These are phyloP conservation scores for Paradendryphiella salina DNA, from an alignment of 2,329 filamentous ascomycete species.

Conservation along the genomic window DNA sequence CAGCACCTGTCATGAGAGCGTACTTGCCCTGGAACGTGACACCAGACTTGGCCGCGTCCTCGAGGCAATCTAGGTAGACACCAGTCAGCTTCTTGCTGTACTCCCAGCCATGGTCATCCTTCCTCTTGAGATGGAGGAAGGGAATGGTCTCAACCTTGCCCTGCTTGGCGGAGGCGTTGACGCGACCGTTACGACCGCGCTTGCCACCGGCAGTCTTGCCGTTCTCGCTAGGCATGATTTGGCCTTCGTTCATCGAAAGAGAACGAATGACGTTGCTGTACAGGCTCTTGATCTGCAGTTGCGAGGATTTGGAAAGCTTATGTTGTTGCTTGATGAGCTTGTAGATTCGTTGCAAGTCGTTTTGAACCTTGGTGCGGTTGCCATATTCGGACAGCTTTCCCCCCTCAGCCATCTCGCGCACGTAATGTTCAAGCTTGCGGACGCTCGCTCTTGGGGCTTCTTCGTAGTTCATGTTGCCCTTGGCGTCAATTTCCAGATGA, in stretches of 20 bases:
- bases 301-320: constrained; percentile 93
- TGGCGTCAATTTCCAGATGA: constrained; percentile 86
- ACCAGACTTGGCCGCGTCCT: constrained; percentile 82
- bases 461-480: constrained; percentile 89
- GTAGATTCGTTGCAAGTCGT: constrained; percentile 91
- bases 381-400: constrained; percentile 99
- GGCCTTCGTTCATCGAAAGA: constrained; percentile 95
- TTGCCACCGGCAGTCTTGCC: constrained; percentile 65
- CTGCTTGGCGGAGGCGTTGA: constrained; percentile 63
- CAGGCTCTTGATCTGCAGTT: constrained; percentile 92
- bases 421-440: constrained; percentile 97
- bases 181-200: constrained; percentile 58
- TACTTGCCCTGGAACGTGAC: constrained; percentile 95
- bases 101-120: constrained; percentile 92
- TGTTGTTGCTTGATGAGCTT: constrained; percentile 98
- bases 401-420: constrained; percentile 96
- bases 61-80: constrained; percentile 86
- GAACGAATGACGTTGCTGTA: constrained; percentile 95
- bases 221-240: constrained; percentile 89
- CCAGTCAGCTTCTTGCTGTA: constrained; percentile 99
- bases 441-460: constrained; percentile 86
- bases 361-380: constrained; percentile 97
- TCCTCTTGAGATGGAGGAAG: constrained; percentile 95
- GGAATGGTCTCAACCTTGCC: constrained; percentile 97
- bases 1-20: constrained; percentile 96